Evolutionary conservation across 345 rosid genomes (phyloP).

Genomic region (Trapa incisa): DNA sequence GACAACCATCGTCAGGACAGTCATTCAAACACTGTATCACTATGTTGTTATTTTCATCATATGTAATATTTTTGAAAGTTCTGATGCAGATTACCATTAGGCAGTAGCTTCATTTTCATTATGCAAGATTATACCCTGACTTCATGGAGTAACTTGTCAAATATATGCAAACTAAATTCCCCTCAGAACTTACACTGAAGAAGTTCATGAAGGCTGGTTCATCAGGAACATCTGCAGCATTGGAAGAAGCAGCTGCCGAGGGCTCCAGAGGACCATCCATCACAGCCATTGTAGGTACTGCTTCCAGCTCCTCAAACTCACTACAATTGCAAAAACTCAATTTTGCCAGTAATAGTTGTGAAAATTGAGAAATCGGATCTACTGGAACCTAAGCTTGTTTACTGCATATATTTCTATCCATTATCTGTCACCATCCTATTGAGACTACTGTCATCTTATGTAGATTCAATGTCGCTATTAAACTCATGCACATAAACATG

Average conservation of each 20-base stretch:
- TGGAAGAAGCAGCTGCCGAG: constrained; percentile 30
- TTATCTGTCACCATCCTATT: not conserved
- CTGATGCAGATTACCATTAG: not conserved
- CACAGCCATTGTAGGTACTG: constrained; percentile 76
- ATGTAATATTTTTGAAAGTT: not conserved
- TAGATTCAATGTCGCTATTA: not conserved
- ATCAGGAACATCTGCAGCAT: constrained; percentile 43
- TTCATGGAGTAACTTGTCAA: not conserved
- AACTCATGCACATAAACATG: not conserved
- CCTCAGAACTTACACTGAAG: constrained; percentile 52
- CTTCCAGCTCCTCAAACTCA: constrained; percentile 94
- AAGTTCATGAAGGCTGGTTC: constrained; percentile 80
- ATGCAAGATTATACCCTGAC: not conserved
- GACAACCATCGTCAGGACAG: not conserved
- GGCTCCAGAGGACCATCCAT: constrained; percentile 92
- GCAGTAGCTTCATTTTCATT: not conserved
- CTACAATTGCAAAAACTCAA: constrained; percentile 21
- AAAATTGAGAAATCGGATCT: not conserved
- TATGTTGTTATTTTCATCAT: not conserved
- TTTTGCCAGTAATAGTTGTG: not conserved
- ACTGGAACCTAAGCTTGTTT: not conserved
- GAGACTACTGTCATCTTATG: not conserved
- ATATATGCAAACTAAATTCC: not conserved
- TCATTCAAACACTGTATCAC: not conserved
- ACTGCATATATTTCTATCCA: too few relatives aligned